Conservation (phyloP, 148 eudicot genomes). For the Heliamphora exappendiculata region DNA sequence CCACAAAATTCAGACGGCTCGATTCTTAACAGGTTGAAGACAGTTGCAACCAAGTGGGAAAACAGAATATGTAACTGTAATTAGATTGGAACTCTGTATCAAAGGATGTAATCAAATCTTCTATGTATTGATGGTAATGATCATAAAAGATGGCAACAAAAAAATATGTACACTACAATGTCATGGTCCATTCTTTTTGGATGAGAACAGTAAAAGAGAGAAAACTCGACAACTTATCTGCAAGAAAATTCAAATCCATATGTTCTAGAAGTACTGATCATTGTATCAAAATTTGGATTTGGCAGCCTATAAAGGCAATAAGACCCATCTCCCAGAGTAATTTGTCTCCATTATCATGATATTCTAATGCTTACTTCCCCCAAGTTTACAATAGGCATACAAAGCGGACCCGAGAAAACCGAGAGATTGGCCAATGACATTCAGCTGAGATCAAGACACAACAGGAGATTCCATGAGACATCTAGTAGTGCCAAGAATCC, state of each 20-base stretch:
- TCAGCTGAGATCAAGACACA: constrained; percentile 46
- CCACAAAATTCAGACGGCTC: too few species aligned
- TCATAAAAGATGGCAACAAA: too few species aligned
- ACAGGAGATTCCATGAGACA: neutral
- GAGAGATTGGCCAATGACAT: constrained; percentile 73
- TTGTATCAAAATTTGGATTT: neutral
- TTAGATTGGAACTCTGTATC: too few species aligned
- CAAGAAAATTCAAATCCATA: neutral
- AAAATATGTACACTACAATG: too few species aligned
- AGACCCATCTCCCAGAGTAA: neutral
- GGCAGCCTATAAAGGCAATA: neutral
- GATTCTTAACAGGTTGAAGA: too few species aligned
- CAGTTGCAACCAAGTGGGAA: too few species aligned
- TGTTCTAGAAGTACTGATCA: neutral
- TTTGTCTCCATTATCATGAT: neutral
- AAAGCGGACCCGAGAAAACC: constrained; percentile 87
- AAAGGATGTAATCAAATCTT: too few species aligned
- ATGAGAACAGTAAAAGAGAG: too few species aligned
- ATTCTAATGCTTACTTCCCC: constrained; percentile 42
- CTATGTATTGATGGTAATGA: too few species aligned
- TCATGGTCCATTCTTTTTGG: too few species aligned
- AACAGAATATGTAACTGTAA: too few species aligned
- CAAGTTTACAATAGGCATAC: constrained; percentile 78
- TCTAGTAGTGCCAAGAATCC: neutral
- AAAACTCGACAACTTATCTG: too few species aligned